A percentile compares a stretch with the other conserved stretches of the same genome.
phyloP scores from a whole-genome alignment of 1,284 basidiomycete genomes.

The Ceratobasidium sp. region DNA sequence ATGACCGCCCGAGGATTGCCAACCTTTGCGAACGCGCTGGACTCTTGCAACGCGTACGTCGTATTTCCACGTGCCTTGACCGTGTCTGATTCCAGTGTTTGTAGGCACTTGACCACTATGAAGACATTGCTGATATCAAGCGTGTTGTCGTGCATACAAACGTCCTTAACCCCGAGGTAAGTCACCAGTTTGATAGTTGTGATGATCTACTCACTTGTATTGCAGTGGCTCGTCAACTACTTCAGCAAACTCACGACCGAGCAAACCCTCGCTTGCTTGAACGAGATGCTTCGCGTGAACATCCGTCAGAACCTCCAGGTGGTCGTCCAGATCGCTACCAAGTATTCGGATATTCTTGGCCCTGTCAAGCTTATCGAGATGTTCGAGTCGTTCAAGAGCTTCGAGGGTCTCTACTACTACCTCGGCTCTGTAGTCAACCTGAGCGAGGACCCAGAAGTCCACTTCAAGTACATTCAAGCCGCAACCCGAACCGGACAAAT shows the following conservation, averaged over 20 bases:
- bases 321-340: constrained; percentile 97
- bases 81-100: constrained; percentile 40
- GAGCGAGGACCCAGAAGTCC: constrained; percentile 94
- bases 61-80: background rate
- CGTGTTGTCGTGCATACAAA: constrained; percentile 95
- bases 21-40: constrained; percentile 99
- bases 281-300: constrained; percentile 97
- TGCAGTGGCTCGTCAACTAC: constrained; percentile 94
- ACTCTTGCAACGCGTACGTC: constrained; percentile 82
- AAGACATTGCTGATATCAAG: constrained; percentile 97
- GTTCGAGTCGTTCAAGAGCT: constrained; percentile 98
- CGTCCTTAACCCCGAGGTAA: constrained; percentile 82
- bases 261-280: constrained; percentile 94
- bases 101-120: constrained; percentile 98
- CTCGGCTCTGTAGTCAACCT: constrained; percentile 98
- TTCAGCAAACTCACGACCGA: constrained; percentile 99
- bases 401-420: constrained; percentile 98
- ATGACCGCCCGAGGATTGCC: constrained; percentile 95
- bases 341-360: constrained; percentile 98
- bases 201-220: constrained; percentile 12
- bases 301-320: constrained; percentile 98
- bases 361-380: constrained; percentile 98
- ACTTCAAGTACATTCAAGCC: constrained; percentile 99
- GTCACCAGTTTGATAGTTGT: constrained; percentile 42
- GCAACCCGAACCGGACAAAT: constrained; percentile 98